Conservation (phyloP, 2,329 filamentous ascomycete genomes). For the Alternaria solani region DNA sequence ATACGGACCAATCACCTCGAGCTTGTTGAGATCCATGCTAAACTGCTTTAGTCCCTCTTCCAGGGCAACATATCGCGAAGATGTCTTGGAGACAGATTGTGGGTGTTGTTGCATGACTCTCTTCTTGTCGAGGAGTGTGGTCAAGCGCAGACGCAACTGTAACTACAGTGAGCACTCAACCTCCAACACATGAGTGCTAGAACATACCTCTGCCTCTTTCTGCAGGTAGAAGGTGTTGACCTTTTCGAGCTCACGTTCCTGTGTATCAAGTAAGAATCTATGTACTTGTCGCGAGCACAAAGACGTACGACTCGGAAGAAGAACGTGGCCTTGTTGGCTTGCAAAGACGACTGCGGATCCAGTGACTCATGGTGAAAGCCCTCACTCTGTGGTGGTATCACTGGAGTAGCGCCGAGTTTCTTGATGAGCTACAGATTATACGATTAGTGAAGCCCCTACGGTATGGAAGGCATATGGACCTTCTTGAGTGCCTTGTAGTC, state of each 20-base stretch:
- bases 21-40: slow-evolving; percentile 93
- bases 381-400: slow-evolving; percentile 79
- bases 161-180: slow-evolving; percentile 23
- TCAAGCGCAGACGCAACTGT: slow-evolving; percentile 92
- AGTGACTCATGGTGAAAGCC: slow-evolving; percentile 54
- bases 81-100: slow-evolving; percentile 80
- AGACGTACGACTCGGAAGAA: slow-evolving; percentile 89
- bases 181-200: slow-evolving; percentile 3
- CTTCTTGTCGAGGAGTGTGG: slow-evolving; percentile 94
- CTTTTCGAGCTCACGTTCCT: slow-evolving; percentile 98
- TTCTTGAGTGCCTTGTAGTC: slow-evolving; percentile 99
- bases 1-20: slow-evolving; percentile 64
- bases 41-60: slow-evolving; percentile 98
- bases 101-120: slow-evolving; percentile 82
- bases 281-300: not conserved
- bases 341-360: slow-evolving; percentile 87
- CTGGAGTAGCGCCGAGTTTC: slow-evolving; percentile 91
- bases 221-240: slow-evolving; percentile 98
- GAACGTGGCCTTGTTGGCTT: slow-evolving; percentile 98
- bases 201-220: slow-evolving; percentile 90
- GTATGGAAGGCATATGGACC: slow-evolving; percentile 61
- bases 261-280: slow-evolving; percentile 12
- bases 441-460: slow-evolving; percentile 19
- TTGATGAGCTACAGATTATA: slow-evolving; percentile 82
- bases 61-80: slow-evolving; percentile 91